phyloP scores from a whole-genome alignment of 768 basidiomycete genomes.

The Boletus speciosus region DNA sequence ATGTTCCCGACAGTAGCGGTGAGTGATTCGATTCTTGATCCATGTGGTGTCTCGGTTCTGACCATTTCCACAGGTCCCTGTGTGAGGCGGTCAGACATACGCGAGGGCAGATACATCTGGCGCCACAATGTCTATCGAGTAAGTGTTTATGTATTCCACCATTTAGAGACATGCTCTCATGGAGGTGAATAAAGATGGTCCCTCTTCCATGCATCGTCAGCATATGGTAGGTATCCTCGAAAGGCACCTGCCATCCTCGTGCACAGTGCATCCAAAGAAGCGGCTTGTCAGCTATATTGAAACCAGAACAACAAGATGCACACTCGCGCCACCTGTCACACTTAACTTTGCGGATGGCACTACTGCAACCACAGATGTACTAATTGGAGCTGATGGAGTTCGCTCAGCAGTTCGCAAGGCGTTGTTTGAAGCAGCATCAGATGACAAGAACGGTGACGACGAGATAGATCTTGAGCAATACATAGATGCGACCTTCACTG shows the following conservation, averaged over 20 bases:
- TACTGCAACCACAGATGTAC: slow-evolving; percentile 35
- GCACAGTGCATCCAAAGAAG: slow-evolving; percentile 17
- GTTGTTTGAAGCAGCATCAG: slow-evolving; percentile 20
- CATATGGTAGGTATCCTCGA: slow-evolving; percentile 19
- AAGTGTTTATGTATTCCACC: too few species aligned
- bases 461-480: slow-evolving; percentile 6
- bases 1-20: slow-evolving; percentile 5
- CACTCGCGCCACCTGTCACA: slow-evolving; percentile 19
- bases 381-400: slow-evolving; percentile 47
- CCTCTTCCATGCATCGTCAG: slow-evolving; percentile 20
- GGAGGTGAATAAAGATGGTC: background rate
- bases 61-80: slow-evolving; percentile 19
- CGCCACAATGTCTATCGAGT: slow-evolving; percentile 17
- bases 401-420: slow-evolving; percentile 26
- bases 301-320: slow-evolving; percentile 14
- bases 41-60: slow-evolving; percentile 3
- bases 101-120: slow-evolving; percentile 30
- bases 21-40: background rate
- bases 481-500: slow-evolving; percentile 38
- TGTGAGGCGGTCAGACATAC: slow-evolving; percentile 27
- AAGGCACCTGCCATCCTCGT: slow-evolving; percentile 16
- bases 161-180: background rate
- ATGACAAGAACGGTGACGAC: background rate
- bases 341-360: slow-evolving; percentile 18
- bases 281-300: slow-evolving; percentile 16